These are phyloP conservation scores for Fusarium decemcellulare DNA, from an alignment of 2,329 filamentous ascomycete genomes.

Conservation along the genomic window DNA sequence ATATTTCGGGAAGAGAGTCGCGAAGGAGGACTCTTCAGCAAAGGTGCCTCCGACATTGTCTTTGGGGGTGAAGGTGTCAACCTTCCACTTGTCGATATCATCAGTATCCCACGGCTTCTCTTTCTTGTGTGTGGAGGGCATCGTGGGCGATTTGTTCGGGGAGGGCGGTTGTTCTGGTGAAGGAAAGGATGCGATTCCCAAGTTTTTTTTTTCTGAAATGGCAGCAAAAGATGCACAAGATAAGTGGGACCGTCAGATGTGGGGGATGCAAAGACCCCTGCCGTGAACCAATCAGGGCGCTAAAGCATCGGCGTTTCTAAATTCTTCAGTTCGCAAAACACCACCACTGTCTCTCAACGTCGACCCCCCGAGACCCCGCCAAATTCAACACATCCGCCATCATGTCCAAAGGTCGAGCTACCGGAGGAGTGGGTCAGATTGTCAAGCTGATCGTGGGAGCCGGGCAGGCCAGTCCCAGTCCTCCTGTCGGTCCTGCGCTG, in stretches of 20 bases:
- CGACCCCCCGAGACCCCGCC: conserved; percentile 18
- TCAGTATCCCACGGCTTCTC: conserved; percentile 97
- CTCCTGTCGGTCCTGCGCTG: conserved; percentile 94
- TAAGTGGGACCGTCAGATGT: conserved; percentile 36
- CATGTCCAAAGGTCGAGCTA: conserved; percentile 68
- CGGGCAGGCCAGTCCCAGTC: conserved; percentile 93
- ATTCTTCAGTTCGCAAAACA: conserved; percentile 47
- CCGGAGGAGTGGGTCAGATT: conserved; percentile 74
- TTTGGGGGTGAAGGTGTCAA: conserved; percentile 86
- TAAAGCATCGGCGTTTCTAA: conserved; percentile 35
- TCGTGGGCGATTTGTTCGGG: conserved; percentile 51
- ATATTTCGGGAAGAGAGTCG: conserved; percentile 93
- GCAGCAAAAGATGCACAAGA: conserved; percentile 19
- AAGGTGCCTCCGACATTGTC: conserved; percentile 91
- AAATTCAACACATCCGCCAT: conserved; percentile 37
- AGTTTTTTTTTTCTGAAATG: conserved; percentile 45
- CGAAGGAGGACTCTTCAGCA: conserved; percentile 92
- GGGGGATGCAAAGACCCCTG: conserved; percentile 30
- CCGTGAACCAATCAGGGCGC: conserved; percentile 41
- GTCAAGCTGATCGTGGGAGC: conserved; percentile 99
- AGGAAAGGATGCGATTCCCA: conserved; percentile 25
- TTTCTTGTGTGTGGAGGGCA: conserved; percentile 91
- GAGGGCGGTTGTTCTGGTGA: not conserved
- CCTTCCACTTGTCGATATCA: conserved; percentile 97
- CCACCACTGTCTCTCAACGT: not conserved